A percentile compares a stretch with the other conserved stretches of the same genome.
phyloP scores from a whole-genome alignment of 2,329 filamentous ascomycete species.

The Aspergillus quadrilineatus region DNA sequence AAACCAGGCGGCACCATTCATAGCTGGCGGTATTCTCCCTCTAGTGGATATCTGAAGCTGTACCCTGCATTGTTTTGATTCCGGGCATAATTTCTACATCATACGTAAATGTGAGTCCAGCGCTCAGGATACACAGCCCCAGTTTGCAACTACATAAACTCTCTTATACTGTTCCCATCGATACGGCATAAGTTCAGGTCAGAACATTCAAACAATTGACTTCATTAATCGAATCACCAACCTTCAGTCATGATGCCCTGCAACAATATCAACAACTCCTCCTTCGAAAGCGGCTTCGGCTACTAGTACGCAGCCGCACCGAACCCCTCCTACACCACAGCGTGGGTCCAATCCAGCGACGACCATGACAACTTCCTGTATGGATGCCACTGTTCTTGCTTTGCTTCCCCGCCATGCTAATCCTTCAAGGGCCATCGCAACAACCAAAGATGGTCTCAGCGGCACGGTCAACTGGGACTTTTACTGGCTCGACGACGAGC shows the following conservation, averaged over 20 bases:
- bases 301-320: not conserved
- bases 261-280: constrained; percentile 3
- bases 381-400: too few species aligned
- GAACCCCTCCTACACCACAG: not conserved
- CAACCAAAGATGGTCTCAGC: not conserved
- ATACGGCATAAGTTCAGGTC: not conserved
- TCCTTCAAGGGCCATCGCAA: not conserved
- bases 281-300: not conserved
- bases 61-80: too few species aligned
- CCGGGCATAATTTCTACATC: too few species aligned
- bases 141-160: not conserved
- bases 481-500: constrained; percentile 1
- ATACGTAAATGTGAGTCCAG: too few species aligned
- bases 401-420: not conserved
- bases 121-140: too few species aligned
- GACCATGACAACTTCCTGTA: not conserved
- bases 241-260: not conserved
- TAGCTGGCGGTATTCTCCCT: not conserved
- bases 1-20: not conserved
- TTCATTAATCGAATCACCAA: not conserved
- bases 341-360: not conserved
- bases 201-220: too few species aligned
- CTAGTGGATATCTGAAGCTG: not conserved
- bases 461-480: not conserved
- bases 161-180: not conserved